Conservation (phyloP, 139 green algal species). For the Desmodesmus armatus region DNA sequence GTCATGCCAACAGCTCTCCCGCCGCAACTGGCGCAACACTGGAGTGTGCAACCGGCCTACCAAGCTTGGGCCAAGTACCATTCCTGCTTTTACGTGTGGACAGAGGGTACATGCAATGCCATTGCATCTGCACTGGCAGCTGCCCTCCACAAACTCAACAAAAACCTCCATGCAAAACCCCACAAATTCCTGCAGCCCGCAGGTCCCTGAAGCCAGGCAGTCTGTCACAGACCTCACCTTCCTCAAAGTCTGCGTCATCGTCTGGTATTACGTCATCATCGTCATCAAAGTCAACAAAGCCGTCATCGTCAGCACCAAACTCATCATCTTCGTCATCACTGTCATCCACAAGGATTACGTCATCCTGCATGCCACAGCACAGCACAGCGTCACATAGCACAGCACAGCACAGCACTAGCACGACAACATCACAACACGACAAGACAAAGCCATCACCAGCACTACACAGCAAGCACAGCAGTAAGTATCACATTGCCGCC, state of each 20-base stretch:
- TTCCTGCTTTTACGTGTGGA: background rate
- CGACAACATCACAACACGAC: too few relatives aligned
- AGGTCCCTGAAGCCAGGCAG: background rate
- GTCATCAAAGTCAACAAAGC: slow-evolving; percentile 7
- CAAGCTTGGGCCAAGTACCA: background rate
- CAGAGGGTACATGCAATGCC: background rate
- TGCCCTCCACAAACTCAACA: background rate
- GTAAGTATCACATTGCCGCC: too few relatives aligned
- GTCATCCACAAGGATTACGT: slow-evolving; percentile 10
- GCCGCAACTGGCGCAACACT: too few relatives aligned
- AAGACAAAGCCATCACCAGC: too few relatives aligned
- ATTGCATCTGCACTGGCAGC: background rate
- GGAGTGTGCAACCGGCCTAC: too few relatives aligned
- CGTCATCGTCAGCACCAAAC: background rate
- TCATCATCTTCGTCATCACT: slow-evolving; percentile 10
- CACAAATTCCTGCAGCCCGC: too few relatives aligned
- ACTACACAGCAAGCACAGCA: too few relatives aligned
- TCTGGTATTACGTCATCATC: background rate
- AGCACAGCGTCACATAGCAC: too few relatives aligned
- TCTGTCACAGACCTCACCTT: background rate
- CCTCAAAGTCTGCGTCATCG: too few relatives aligned
- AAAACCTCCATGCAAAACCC: too few relatives aligned
- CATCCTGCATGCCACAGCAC: slow-evolving; percentile 35
- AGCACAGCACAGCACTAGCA: too few relatives aligned
- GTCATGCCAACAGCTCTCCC: too few relatives aligned